Conservation (phyloP, 2,329 filamentous ascomycete species). For the Phyllosticta citriasiana region DNA sequence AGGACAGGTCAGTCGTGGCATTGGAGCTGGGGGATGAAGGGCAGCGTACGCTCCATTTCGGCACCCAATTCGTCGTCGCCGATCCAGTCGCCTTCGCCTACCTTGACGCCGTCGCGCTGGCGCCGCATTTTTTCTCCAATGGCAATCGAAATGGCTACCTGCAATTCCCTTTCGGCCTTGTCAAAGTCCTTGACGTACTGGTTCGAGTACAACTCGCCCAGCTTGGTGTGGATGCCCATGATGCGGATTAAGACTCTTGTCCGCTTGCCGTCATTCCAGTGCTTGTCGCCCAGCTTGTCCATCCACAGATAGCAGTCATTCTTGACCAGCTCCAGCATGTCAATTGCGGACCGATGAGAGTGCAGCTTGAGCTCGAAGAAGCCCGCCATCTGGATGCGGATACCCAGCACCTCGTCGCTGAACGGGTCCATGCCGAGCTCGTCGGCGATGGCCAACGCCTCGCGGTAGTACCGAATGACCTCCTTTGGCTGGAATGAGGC, state of each 20-base stretch:
- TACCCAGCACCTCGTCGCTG: conserved; percentile 81
- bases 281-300: conserved; percentile 32
- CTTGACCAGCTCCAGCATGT: conserved; percentile 68
- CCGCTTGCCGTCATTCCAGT: conserved; percentile 37
- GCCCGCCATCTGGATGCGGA: conserved; percentile 70
- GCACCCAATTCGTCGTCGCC: conserved; percentile 62
- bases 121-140: conserved; percentile 65
- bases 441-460: conserved; percentile 63
- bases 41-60: conserved; percentile 52
- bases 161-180: conserved; percentile 62
- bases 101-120: conserved; percentile 55
- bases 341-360: conserved; percentile 58
- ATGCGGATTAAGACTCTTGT: conserved; percentile 62
- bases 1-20: conserved; percentile 18
- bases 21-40: conserved; percentile 7
- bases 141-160: conserved; percentile 73
- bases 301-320: conserved; percentile 52
- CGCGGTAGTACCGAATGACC: conserved; percentile 74
- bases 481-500: conserved; percentile 55
- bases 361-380: conserved; percentile 66
- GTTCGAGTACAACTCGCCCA: conserved; percentile 72
- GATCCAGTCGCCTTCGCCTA: conserved; percentile 63
- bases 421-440: conserved; percentile 75
- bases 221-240: conserved; percentile 68
- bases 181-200: conserved; percentile 65